Conservation (phyloP, 1,139 yeast genomes). For the Protomyces gravidus region DNA sequence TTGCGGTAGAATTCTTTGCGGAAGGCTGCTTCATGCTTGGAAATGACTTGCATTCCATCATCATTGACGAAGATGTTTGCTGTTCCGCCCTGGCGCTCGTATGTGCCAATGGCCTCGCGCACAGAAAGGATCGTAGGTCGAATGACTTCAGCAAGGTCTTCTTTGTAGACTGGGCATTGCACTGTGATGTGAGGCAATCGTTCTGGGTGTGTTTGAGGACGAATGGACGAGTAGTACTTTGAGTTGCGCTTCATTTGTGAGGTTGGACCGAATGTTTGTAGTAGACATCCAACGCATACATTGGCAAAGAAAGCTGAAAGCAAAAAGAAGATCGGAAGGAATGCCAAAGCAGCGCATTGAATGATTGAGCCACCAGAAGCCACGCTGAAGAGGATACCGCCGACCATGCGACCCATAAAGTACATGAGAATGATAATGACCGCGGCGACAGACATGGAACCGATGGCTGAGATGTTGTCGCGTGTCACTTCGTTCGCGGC, state of each 20-base stretch:
- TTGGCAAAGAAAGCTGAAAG: conserved; percentile 20
- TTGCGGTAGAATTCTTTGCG: conserved; percentile 30
- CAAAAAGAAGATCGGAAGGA: conserved; percentile 13
- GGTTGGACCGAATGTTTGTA: conserved; percentile 27
- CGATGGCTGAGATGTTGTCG: not conserved
- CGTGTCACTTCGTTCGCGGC: not conserved
- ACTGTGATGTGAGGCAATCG: conserved; percentile 28
- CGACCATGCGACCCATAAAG: conserved; percentile 3
- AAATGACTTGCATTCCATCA: conserved; percentile 29
- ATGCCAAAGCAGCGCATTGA: conserved; percentile 11
- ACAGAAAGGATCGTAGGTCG: conserved; percentile 26
- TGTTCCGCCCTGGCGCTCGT: conserved; percentile 29
- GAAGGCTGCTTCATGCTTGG: not conserved
- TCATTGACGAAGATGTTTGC: conserved; percentile 29
- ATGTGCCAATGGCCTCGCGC: conserved; percentile 22
- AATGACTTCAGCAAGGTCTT: conserved; percentile 25
- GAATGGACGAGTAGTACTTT: conserved; percentile 17
- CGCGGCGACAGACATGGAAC: not conserved
- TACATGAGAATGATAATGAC: conserved; percentile 3
- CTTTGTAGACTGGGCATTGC: conserved; percentile 30
- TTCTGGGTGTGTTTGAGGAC: conserved; percentile 16
- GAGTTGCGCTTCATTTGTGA: conserved; percentile 24
- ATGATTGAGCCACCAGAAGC: not conserved
- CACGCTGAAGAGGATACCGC: not conserved
- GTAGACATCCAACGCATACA: conserved; percentile 16